Percentiles rank a stretch among this genome's conserved stretches.
Evolutionary conservation across 2,329 filamentous ascomycete genomes (phyloP).

Genomic region (Pestalotiopsis sp.): DNA sequence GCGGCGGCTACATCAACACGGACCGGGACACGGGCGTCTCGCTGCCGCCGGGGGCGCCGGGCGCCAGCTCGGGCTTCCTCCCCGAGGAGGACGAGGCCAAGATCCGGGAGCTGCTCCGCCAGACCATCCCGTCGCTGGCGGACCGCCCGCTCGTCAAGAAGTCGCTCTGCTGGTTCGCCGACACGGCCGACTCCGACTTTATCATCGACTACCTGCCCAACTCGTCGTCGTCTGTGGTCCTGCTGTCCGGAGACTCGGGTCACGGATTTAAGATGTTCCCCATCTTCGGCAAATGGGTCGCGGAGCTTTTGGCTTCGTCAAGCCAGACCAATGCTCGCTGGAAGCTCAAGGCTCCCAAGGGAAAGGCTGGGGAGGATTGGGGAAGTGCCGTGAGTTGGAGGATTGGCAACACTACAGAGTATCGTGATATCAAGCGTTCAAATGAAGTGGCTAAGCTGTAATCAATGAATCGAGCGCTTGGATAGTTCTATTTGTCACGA

Average conservation of each 20-base stretch:
- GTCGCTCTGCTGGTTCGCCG: conserved; percentile 65
- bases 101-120: conserved; percentile 34
- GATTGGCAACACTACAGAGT: not conserved
- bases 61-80: conserved; percentile 42
- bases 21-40: not conserved
- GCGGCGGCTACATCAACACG: conserved; percentile 56
- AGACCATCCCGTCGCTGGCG: conserved; percentile 24
- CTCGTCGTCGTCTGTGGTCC: conserved; percentile 45
- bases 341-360: not conserved
- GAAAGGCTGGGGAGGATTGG: conserved; percentile 2
- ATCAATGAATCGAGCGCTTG: not conserved
- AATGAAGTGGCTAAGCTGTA: not conserved
- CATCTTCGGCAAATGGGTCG: conserved; percentile 55
- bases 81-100: conserved; percentile 54
- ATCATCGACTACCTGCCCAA: conserved; percentile 60
- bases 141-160: conserved; percentile 55
- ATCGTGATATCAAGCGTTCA: not conserved
- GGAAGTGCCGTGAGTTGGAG: conserved; percentile 1
- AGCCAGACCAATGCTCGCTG: not conserved
- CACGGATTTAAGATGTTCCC: conserved; percentile 67
- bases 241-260: conserved; percentile 60
- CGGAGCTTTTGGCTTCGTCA: conserved; percentile 33
- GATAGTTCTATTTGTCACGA: not conserved
- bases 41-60: not conserved
- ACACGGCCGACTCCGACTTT: conserved; percentile 61